phyloP scores from a whole-genome alignment of 371 early-diverging fungal species.

The Syncephalastrum racemosum region DNA sequence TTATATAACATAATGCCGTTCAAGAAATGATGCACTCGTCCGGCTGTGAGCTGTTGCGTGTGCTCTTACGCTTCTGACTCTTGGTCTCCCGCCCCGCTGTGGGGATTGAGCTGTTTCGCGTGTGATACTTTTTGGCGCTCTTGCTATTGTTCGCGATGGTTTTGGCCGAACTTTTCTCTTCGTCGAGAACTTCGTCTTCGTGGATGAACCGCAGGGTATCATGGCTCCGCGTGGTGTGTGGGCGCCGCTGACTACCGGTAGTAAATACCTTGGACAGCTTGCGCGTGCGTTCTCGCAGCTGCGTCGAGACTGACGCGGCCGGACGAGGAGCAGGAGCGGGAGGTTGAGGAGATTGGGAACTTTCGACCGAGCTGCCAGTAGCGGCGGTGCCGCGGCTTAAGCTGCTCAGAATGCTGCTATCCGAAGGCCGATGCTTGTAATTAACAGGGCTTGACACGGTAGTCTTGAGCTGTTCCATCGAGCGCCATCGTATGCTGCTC shows the following conservation, averaged over 20 bases:
- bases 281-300: conserved; percentile 35
- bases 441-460: neutral
- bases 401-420: neutral
- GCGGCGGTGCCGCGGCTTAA: neutral
- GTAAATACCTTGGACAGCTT: conserved; percentile 28
- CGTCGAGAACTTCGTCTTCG: conserved; percentile 11
- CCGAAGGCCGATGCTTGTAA: conserved; percentile 1
- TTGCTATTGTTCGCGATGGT: too few relatives aligned
- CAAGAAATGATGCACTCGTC: too few relatives aligned
- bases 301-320: conserved; percentile 31
- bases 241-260: conserved; percentile 11
- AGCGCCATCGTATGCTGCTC: too few relatives aligned
- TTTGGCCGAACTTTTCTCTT: too few relatives aligned
- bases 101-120: too few relatives aligned
- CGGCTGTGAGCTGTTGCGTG: too few relatives aligned
- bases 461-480: neutral
- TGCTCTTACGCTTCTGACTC: too few relatives aligned
- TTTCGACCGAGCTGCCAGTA: conserved; percentile 2
- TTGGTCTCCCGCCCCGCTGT: too few relatives aligned
- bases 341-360: conserved; percentile 1
- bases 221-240: conserved; percentile 22
- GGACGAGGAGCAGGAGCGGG: conserved; percentile 21
- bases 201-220: conserved; percentile 17
- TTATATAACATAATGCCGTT: too few relatives aligned
- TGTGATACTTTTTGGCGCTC: too few relatives aligned